A percentile compares a stretch with the other conserved stretches of the same genome.
Conservation (phyloP, 2,329 filamentous ascomycete genomes). For the Fusarium torulosum region DNA sequence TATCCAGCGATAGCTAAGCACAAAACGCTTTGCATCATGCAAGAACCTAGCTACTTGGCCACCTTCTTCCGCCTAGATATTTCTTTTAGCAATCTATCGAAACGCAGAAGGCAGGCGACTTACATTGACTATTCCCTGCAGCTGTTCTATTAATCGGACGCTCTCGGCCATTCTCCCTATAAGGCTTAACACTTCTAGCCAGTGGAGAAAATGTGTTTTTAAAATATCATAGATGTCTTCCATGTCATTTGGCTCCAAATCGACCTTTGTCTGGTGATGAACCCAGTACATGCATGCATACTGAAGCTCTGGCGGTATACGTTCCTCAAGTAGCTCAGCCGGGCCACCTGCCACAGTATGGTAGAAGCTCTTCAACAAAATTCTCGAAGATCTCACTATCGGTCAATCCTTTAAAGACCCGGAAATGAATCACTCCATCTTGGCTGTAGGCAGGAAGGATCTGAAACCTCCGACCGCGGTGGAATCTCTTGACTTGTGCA, state of each 20-base stretch:
- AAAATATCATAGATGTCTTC: conserved; percentile 53
- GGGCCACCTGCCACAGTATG: too few relatives aligned
- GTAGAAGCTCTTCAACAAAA: too few relatives aligned
- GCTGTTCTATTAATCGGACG: conserved; percentile 1
- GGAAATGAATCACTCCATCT: too few relatives aligned
- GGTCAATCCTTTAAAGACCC: too few relatives aligned
- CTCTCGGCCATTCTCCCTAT: conserved; percentile 45
- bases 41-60: conserved; percentile 25
- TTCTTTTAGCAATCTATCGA: not conserved
- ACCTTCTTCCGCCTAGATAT: not conserved
- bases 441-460: too few relatives aligned
- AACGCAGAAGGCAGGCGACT: not conserved
- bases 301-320: conserved; percentile 6
- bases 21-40: conserved; percentile 33
- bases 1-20: conserved; percentile 14
- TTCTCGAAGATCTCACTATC: too few relatives aligned
- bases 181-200: conserved; percentile 56
- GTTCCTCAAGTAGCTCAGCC: too few relatives aligned
- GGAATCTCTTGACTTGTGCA: too few relatives aligned
- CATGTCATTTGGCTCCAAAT: conserved; percentile 38
- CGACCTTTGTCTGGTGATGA: conserved; percentile 46
- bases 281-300: conserved; percentile 48
- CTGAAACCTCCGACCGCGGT: too few relatives aligned
- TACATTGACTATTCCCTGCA: conserved; percentile 5
- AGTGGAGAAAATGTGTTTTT: conserved; percentile 55